Conservation (phyloP, 352 stramenopile species). For the Globisporangium spiculum region DNA sequence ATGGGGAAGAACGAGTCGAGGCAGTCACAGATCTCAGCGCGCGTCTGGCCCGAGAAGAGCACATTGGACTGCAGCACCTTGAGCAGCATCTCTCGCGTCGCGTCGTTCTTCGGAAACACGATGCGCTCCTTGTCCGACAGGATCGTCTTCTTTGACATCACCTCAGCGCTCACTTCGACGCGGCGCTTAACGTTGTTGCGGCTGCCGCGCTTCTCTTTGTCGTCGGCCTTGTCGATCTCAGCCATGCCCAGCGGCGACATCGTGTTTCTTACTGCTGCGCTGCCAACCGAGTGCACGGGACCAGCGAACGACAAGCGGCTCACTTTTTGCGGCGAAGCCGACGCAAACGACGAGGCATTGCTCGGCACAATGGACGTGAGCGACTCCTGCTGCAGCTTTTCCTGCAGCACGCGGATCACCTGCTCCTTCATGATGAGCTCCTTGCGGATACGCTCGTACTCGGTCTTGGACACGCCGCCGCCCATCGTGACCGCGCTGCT, state of each 20-base stretch:
- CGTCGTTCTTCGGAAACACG: constrained; percentile 61
- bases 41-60: constrained; percentile 61
- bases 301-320: constrained; percentile 22
- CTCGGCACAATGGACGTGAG: background rate
- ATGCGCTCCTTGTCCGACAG: constrained; percentile 46
- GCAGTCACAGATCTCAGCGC: constrained; percentile 56
- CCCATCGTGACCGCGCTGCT: constrained; percentile 35
- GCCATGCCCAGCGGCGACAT: background rate
- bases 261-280: background rate
- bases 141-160: constrained; percentile 73
- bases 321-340: constrained; percentile 9
- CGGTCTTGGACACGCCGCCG: constrained; percentile 64
- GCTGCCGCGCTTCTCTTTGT: background rate
- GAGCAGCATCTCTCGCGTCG: constrained; percentile 49
- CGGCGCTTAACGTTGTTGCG: constrained; percentile 32
- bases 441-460: constrained; percentile 73
- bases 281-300: constrained; percentile 15
- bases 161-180: constrained; percentile 74
- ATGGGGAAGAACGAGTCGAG: constrained; percentile 76
- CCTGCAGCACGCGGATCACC: constrained; percentile 61
- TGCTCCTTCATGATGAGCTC: constrained; percentile 69
- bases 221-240: background rate
- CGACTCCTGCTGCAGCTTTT: constrained; percentile 31
- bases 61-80: constrained; percentile 75
- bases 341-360: background rate